A percentile compares a stretch with the other conserved stretches of the same genome.
Conservation (phyloP, 2,329 filamentous ascomycete genomes). For the Microcyclospora pomicola region DNA sequence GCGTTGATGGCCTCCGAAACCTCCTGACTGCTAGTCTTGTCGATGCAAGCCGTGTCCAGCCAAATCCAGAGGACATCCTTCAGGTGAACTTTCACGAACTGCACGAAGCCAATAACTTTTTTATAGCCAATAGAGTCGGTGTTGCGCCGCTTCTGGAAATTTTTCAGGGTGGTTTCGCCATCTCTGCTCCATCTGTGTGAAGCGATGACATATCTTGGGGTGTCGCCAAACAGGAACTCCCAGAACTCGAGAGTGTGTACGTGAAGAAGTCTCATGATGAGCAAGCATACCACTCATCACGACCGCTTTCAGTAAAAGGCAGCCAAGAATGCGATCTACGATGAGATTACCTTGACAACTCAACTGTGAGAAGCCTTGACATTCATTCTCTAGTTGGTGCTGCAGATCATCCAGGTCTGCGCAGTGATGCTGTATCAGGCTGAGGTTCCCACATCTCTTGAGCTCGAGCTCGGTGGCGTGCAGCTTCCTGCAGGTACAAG, state of each 20-base stretch:
- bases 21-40: conserved; percentile 6
- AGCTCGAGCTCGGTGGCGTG: too few species aligned
- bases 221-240: conserved; percentile 1
- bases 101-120: conserved; percentile 4
- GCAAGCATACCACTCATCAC: neutral
- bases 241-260: conserved; percentile 3
- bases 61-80: conserved; percentile 3
- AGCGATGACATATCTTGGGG: conserved; percentile 4
- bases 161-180: conserved; percentile 2
- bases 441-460: too few species aligned
- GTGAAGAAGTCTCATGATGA: conserved; percentile 5
- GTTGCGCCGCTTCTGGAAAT: conserved; percentile 1
- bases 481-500: too few species aligned
- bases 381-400: too few species aligned
- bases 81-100: conserved; percentile 2
- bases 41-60: conserved; percentile 2
- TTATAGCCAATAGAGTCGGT: conserved; percentile 2
- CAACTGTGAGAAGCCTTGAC: too few species aligned
- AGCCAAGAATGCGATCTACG: too few species aligned
- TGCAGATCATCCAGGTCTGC: too few species aligned
- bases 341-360: too few species aligned
- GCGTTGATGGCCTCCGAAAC: conserved; percentile 4
- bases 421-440: too few species aligned
- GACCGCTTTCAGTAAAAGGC: too few species aligned
- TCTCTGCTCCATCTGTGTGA: conserved; percentile 6